Evolutionary conservation across 2,329 filamentous ascomycete species (phyloP).

Genomic region (Rosellinia necatrix): DNA sequence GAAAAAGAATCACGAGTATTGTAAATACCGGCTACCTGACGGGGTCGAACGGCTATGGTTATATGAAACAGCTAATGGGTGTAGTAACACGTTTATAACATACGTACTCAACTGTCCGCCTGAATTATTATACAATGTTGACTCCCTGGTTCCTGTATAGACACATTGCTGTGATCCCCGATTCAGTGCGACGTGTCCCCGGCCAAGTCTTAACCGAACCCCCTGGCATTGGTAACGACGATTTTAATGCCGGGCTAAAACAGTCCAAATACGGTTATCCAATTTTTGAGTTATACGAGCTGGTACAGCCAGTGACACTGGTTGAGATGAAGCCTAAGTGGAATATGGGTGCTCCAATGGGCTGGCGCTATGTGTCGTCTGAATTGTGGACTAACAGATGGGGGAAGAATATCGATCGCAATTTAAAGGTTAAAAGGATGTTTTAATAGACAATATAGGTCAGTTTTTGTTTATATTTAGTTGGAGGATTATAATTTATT

Average conservation of each 20-base stretch:
- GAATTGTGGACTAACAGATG: constrained; percentile 13
- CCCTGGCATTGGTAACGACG: constrained; percentile 10
- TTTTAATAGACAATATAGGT: not conserved
- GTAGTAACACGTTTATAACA: constrained; percentile 9
- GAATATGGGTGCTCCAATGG: constrained; percentile 11
- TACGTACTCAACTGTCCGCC: not conserved
- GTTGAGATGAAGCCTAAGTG: constrained; percentile 18
- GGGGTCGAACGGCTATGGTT: constrained; percentile 15
- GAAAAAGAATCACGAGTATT: constrained; percentile 15
- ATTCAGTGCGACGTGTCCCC: constrained; percentile 2
- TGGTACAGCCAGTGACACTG: constrained; percentile 8
- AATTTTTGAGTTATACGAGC: constrained; percentile 13
- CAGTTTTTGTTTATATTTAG: not conserved
- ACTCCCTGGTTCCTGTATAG: not conserved
- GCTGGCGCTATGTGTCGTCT: constrained; percentile 10
- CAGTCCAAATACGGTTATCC: constrained; percentile 17
- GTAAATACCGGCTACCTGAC: constrained; percentile 15
- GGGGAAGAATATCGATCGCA: not conserved
- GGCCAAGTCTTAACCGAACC: constrained; percentile 6
- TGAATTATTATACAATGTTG: not conserved
- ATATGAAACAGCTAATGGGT: constrained; percentile 9
- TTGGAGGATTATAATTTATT: no score
- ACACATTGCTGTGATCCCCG: constrained; percentile 16
- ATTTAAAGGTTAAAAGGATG: constrained; percentile 10
- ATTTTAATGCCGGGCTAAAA: constrained; percentile 12